A percentile compares a stretch with the other conserved stretches of the same genome.
Evolutionary conservation across 176 grass and related monocot genomes (phyloP).

Genomic region (Microstegium vimineum): DNA sequence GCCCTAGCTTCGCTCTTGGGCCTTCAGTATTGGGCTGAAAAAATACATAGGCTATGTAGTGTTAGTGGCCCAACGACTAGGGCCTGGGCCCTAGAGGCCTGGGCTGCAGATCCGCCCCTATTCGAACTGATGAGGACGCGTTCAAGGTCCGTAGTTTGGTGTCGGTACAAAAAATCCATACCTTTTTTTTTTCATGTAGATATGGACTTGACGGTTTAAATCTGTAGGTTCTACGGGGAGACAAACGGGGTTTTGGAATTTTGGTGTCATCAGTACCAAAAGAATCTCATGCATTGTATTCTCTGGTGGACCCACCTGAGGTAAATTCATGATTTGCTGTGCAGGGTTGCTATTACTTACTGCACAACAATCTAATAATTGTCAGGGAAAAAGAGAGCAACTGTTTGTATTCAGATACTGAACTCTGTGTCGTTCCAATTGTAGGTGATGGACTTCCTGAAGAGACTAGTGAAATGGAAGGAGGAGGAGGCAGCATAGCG

Average conservation of each 20-base stretch:
- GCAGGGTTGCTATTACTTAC: background rate
- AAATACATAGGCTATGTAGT: no score
- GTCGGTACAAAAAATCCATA: background rate
- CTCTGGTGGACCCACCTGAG: conserved; percentile 46
- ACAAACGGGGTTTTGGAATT: conserved; percentile 46
- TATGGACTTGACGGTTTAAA: background rate
- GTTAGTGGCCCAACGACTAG: no score
- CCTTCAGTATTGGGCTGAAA: no score
- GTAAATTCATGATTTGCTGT: conserved; percentile 21
- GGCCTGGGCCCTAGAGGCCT: no score
- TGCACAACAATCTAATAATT: background rate
- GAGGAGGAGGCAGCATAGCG: conserved; percentile 23
- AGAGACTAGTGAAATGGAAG: conserved; percentile 44
- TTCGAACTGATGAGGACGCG: conserved; percentile 59
- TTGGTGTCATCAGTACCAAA: conserved; percentile 50
- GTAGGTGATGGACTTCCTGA: conserved; percentile 45
- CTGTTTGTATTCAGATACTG: background rate
- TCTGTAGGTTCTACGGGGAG: conserved; percentile 31
- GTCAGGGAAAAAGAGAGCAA: background rate
- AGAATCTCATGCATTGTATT: conserved; percentile 43
- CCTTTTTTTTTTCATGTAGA: background rate
- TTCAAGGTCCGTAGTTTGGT: conserved; percentile 36
- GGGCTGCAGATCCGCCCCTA: no score
- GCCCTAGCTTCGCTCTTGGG: no score
- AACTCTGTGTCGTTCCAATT: background rate